These are phyloP conservation scores for Sporothrix humicola DNA, from an alignment of 2,329 filamentous ascomycete genomes.

Conservation along the genomic window DNA sequence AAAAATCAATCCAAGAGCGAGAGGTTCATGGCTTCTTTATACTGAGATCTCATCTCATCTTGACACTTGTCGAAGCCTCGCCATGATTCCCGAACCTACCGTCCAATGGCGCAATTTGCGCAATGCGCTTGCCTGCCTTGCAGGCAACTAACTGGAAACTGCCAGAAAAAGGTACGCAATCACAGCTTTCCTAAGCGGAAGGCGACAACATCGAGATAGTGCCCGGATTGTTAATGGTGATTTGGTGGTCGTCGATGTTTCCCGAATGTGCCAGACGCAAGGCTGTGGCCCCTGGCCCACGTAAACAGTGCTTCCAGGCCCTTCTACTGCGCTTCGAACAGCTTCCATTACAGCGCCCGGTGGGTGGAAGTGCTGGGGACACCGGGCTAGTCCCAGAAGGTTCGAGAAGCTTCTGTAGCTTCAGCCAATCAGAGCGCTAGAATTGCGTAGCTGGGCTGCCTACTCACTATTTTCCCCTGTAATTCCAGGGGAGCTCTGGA, in stretches of 20 bases:
- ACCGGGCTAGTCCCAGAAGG: neutral
- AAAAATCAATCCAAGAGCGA: neutral
- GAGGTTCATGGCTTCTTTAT: constrained; percentile 28
- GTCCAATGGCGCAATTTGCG: neutral
- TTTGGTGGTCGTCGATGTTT: constrained; percentile 29
- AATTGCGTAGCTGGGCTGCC: constrained; percentile 14
- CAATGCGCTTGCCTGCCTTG: constrained; percentile 13
- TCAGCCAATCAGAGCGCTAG: constrained; percentile 32
- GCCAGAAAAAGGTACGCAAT: constrained; percentile 4
- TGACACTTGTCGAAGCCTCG: constrained; percentile 12
- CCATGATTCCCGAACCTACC: constrained; percentile 27
- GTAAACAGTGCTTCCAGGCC: neutral
- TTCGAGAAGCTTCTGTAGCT: constrained; percentile 29
- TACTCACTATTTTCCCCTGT: neutral
- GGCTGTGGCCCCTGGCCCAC: neutral
- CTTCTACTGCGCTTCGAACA: neutral
- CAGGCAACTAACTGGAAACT: constrained; percentile 17
- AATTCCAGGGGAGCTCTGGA: neutral
- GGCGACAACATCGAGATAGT: neutral
- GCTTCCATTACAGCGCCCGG: neutral
- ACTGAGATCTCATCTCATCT: neutral
- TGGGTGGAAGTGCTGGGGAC: neutral
- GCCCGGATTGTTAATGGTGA: constrained; percentile 11
- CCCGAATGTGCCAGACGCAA: constrained; percentile 23
- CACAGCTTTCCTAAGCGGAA: neutral